Base-by-base conservation (phyloP, 2,329 filamentous ascomycete genomes). In the Claviceps sp. region DNA sequence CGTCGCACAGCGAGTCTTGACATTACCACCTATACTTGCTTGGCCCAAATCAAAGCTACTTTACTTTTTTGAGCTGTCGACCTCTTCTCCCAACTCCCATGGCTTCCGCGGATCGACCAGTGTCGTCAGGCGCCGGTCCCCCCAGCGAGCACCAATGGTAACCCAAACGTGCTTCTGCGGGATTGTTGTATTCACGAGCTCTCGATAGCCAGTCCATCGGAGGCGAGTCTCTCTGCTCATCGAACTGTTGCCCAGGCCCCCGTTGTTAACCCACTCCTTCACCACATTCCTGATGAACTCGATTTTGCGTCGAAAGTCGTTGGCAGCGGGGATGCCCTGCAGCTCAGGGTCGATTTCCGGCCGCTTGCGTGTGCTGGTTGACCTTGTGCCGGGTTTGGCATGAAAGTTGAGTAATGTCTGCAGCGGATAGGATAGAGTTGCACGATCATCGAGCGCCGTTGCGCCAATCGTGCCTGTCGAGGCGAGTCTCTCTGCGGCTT, bases 321-420 rank as follows among this genome's bases (percentile, higher is more conserved):
- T 91, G 42, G 84, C 82, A 19, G 78, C 75, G 0, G 86, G 83
- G 52, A 88, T 80, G 52, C 76, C 73, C 63, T 82, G 78, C 14
- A 82, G 67, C 61, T 78, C 76, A 0, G 76, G 72, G 47, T 76
- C 73, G 57, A 84, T 84, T 56, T 82, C 77, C 10, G 80, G 79
- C 4, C 80, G 74, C 56, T 73, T 75, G 24, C 78, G 73, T 13
- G 73, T 69, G 38, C 74, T 72, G 51, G 73, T 69, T 56, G 70
- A 70, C 53, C 66, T 70, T 48, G 66, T 71, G 4, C 69, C 61
- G 26, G 75, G 62, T 56, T 74, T 74, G 22, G 74, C 63, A 50
- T 76, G 70, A 60, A 84, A 85, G 69, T 88, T 87, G 44, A 91
- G 74, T 13, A 91, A 73, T 4, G 84, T 85, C 62, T 87, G 83